Base-by-base conservation (phyloP, 768 basidiomycete genomes). In the Leccinum broughii region DNA sequence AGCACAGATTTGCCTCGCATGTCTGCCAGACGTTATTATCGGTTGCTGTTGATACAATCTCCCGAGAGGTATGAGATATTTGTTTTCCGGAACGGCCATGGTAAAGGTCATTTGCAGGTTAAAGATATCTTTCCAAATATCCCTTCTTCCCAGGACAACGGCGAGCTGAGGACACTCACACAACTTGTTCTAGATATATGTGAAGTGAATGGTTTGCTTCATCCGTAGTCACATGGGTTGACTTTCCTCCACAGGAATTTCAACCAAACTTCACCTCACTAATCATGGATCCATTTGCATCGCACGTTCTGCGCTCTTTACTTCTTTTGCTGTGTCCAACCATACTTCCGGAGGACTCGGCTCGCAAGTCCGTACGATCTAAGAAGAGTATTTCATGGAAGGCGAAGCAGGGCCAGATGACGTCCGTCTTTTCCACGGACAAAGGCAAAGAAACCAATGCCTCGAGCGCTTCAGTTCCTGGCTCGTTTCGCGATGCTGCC, bases 1-100 rank as follows among this genome's bases (percentile, higher is more conserved):
- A 81, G 68, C 90, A 98, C 68, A 84, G 95, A 30, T 98, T 97
- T 78, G 93, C 90, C 15, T 96, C 95, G 26, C 95, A 98, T 84
- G 95, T 97, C 7, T 90, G 90, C 66, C 94, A 98, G 73, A 98
- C 94, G 1, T 76, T 97, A 64, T 81, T 98, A 64, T 82, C 81
- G 2, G 84, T 92, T 24, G 84, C 85, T 6, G 68, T 68, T 30
- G 81, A 86, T 49, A 90, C 90, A 0, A 74, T 92, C 49, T 77
- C 82, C 24, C 79, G 91, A 71, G 92, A 93, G 81, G 89, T 89
- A 62, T 28, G 75, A 22, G 10, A 9, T 54, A 35, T 34, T 15
- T 51, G 17, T 55, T 13, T 62, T 30, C 54, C 28, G 15, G 34
- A 8, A 22, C n/a, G 20, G 37, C 13, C 15, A n/a, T 56, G 28